Percentiles rank a stretch among this genome's conserved stretches.
phyloP scores from a whole-genome alignment of 2,329 filamentous ascomycete genomes.

The Helminthosporium solani region DNA sequence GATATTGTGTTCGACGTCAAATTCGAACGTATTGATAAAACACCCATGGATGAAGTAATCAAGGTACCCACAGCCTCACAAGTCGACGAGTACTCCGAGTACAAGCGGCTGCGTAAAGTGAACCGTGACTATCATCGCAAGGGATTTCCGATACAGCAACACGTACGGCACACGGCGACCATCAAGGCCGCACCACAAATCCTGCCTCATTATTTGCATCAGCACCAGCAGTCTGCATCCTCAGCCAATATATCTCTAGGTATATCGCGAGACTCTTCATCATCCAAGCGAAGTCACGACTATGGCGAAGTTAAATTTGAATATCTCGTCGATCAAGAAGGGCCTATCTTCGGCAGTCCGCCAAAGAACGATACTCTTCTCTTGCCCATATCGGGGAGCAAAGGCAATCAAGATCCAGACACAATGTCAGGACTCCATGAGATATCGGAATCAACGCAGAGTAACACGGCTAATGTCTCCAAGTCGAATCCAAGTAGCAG shows the following conservation, averaged over 20 bases:
- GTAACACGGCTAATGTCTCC: background rate
- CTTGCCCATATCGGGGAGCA: background rate
- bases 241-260: constrained; percentile 1
- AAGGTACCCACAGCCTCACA: constrained; percentile 46
- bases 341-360: background rate
- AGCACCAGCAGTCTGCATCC: background rate
- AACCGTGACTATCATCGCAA: constrained; percentile 18
- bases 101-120: constrained; percentile 44
- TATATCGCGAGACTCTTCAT: constrained; percentile 1
- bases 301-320: too few species aligned
- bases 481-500: constrained; percentile 14
- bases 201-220: constrained; percentile 3
- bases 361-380: background rate
- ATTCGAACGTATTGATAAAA: constrained; percentile 39
- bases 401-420: background rate
- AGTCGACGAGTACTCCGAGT: constrained; percentile 51
- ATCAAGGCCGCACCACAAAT: constrained; percentile 19
- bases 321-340: too few species aligned
- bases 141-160: background rate
- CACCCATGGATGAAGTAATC: constrained; percentile 41
- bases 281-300: background rate
- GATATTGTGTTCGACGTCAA: constrained; percentile 42
- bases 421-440: background rate
- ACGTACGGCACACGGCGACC: background rate
- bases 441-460: too few species aligned